Evolutionary conservation across 257 asterid genomes (phyloP), one percentile per base, ranked within the genome.

Genomic region (Lavandula angustifolia): DNA sequence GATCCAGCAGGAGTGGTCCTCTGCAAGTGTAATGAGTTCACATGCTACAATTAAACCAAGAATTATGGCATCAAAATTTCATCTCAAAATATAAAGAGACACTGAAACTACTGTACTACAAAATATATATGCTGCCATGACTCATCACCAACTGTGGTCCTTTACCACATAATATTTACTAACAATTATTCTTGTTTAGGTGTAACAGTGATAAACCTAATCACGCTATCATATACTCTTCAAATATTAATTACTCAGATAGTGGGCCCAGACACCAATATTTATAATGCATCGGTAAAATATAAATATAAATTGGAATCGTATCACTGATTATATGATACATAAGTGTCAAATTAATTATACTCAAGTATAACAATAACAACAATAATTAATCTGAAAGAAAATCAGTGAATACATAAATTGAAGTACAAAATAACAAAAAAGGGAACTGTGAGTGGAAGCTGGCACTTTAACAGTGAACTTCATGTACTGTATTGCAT

Each of bases 121-220:
- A 22, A 22, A 22, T 22, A 22, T 22, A 22, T 1, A 22, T 22
- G 27, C 27, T 22, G 27, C 27, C 27, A 22, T 22, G 1, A 22
- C 27, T 22, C 2, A 22, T 69, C 35, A 66, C 67, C 54, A 55
- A 51, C 46, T 77, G 85, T 82, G 83, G 85, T 82, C 88, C 88
- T 64, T 65, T 22, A 22, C 27, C 27, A 22, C 27, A 22, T 0
- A 22, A 22, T 22, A 22, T 22, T 22, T 22, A 22, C 27, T 22
- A 22, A 22, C 27, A 22, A 22, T 22, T 31, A 49, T 6, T 7
- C 50, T 18, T 37, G 41, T 40, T 22, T 22, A 22, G 27, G 27
- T 22, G 27, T 22, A 22, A 22, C 27, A 22, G 27, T 1, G 1
- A 1, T 2, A 22, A 0, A 1, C 27, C 1, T 22, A 22, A 22